A percentile compares a stretch with the other conserved stretches of the same genome.
Evolutionary conservation across 2,329 filamentous ascomycete species (phyloP).

Genomic region (Orbilia ellipsospora): DNA sequence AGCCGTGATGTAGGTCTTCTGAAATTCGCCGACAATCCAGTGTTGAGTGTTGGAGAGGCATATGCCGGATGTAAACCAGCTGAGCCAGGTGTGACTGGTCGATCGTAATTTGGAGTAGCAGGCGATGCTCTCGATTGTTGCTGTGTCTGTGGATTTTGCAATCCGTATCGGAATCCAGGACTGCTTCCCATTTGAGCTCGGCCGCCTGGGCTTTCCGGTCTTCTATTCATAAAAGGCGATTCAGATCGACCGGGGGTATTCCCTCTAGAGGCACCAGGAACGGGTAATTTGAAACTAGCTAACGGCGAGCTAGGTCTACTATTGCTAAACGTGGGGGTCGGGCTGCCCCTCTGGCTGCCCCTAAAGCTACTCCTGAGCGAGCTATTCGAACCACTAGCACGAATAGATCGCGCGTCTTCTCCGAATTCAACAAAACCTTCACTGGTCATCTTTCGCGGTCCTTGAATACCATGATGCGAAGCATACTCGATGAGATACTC

Average conservation of each 20-base stretch:
- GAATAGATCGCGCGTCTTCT: conserved; percentile 38
- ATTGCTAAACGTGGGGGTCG: conserved; percentile 55
- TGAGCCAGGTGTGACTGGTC: conserved; percentile 44
- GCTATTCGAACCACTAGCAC: conserved; percentile 49
- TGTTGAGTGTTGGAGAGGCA: conserved; percentile 25
- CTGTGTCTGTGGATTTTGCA: conserved; percentile 12
- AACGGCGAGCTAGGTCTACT: conserved; percentile 58
- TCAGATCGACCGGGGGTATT: conserved; percentile 27
- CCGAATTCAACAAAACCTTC: conserved; percentile 50
- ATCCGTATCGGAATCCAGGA: conserved; percentile 27
- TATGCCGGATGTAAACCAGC: conserved; percentile 33
- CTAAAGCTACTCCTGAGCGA: conserved; percentile 59
- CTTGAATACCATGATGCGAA: conserved; percentile 82
- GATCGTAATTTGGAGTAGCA: conserved; percentile 31
- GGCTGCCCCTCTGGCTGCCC: conserved; percentile 64
- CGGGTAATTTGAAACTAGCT: conserved; percentile 28
- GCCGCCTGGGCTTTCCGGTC: conserved; percentile 36
- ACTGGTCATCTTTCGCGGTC: conserved; percentile 59
- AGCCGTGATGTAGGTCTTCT: conserved; percentile 56
- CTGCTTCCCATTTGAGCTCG: conserved; percentile 24
- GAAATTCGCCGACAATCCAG: conserved; percentile 33
- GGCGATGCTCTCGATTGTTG: conserved; percentile 32
- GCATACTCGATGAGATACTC: conserved; percentile 96
- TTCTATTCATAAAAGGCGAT: conserved; percentile 30
- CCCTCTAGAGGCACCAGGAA: conserved; percentile 20